These are phyloP conservation scores for Xylariaceae sp. DNA, from an alignment of 2,329 filamentous ascomycete species.

Conservation along the genomic window DNA sequence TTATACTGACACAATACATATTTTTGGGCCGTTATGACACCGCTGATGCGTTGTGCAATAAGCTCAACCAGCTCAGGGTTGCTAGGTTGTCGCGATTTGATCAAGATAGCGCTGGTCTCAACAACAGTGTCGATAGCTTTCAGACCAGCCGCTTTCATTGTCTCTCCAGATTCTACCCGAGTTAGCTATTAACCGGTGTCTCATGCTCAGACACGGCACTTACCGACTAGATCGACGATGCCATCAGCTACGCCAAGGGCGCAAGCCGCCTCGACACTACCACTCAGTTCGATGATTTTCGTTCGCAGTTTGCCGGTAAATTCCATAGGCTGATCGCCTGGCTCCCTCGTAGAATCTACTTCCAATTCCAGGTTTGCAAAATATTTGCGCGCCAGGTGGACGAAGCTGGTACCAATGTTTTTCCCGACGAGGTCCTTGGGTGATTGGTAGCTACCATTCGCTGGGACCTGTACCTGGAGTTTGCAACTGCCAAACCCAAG, in stretches of 20 bases:
- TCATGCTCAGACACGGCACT: slow-evolving; percentile 45
- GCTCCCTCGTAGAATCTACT: slow-evolving; percentile 50
- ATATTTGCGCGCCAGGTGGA: slow-evolving; percentile 80
- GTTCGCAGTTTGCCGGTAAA: slow-evolving; percentile 69
- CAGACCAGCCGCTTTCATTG: slow-evolving; percentile 94
- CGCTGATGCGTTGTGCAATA: slow-evolving; percentile 84
- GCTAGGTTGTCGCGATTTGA: slow-evolving; percentile 85
- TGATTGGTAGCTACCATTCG: slow-evolving; percentile 74
- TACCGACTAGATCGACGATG: slow-evolving; percentile 96
- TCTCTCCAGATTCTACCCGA: slow-evolving; percentile 86
- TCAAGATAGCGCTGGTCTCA: slow-evolving; percentile 84
- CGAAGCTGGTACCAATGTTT: slow-evolving; percentile 96
- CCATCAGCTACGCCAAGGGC: slow-evolving; percentile 94
- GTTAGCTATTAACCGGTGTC: slow-evolving; percentile 10
- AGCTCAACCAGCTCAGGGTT: slow-evolving; percentile 82
- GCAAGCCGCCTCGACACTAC: slow-evolving; percentile 96
- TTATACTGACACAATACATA: slow-evolving; percentile 98
- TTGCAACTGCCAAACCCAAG: slow-evolving; percentile 90
- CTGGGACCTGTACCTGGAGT: slow-evolving; percentile 95
- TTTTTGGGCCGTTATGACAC: slow-evolving; percentile 93
- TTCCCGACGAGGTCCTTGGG: slow-evolving; percentile 85
- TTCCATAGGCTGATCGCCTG: slow-evolving; percentile 43
- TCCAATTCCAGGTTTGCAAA: slow-evolving; percentile 78
- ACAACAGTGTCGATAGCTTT: slow-evolving; percentile 95
- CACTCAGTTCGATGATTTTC: slow-evolving; percentile 91